Evolutionary conservation across 2,329 filamentous ascomycete species (phyloP), one percentile per base, ranked within the genome.

Genomic region (Thielaviopsis musarum): DNA sequence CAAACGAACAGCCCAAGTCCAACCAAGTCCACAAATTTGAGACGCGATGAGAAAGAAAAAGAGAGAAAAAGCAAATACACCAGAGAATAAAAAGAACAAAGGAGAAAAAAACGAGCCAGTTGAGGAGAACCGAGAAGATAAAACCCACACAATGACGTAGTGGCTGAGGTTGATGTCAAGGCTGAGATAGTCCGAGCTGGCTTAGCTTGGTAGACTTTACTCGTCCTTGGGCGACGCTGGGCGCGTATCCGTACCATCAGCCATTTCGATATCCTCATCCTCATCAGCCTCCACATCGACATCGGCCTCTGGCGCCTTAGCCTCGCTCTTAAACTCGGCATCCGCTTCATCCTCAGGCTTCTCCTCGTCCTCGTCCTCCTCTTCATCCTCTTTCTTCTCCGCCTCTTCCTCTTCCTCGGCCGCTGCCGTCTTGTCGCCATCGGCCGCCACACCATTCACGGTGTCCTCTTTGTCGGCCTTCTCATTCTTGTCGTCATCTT

Each of bases 361-460:
- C 19, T 52, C 59, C 12, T 59, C 52, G 9, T 41, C 57, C 54
- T 57, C 28, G 12, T 49, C 13, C 38, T 54, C 59, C 3, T 52
- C 49, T 17, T 59, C 56, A 5, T 56, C 48, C 24, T 49, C 54
- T 9, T 59, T 56, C 49, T 60, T 56, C 2, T 62, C 57, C 28
- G 19, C 51, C 9, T 59, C 34, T 12, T 45, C 53, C 28, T 60
- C 51, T 12, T 55, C 61, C 22, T 45, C 54, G 49, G 34, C 60
- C 15, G 62, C 56, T 10, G 30, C 30, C 30, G 6, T 34, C 30
- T 65, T 64, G 52, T 66, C 64, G 19, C 10, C 26, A 58, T 69
- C 68, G 19, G 63, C 59, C 58, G 66, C 65, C 21, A 63, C 61
- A 48, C 64, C 65, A 52, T 67, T 66, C 17, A 64, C 63, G 34